Evolutionary conservation across 2,329 filamentous ascomycete species (phyloP), one percentile per base, ranked within the genome.

Genomic region (Cercospora zeina): DNA sequence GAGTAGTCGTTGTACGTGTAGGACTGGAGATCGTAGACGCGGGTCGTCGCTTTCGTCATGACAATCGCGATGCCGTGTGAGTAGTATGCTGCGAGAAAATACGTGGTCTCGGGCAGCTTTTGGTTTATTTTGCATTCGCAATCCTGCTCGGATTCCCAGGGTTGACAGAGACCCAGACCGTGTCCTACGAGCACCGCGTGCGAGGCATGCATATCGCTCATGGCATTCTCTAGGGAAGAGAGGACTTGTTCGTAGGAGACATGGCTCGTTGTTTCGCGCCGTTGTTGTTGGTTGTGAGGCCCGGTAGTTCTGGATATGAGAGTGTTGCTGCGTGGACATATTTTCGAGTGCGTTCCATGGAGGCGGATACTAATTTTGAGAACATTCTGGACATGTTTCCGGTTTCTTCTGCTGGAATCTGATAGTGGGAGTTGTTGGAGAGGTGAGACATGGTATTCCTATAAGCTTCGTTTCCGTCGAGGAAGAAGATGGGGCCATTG

Each of bases 91-190:
- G 16, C 50, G 1, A 54, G 30, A 54, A 54, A 30, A 54, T 54
- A 54, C 14, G 50, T 54, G 7, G 33, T 30, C 11, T 16, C 34
- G 16, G 31, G 50, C 16, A 54, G 31, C 11, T 54, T 21, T 19
- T 54, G 50, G 50, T 54, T 6, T 33, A 10, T 54, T 21, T 31
- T 30, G 16, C 50, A 54, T 14, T 24, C 31, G 31, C 31, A 54
- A 14, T 54, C 50, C 31, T 54, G 14, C 21, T 54, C 50, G 30
- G 27, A 16, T 33, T 7, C 14, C 30, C 50, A 58, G 7, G 55
- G 55, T 36, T 58, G 55, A 50, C 55, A 58, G 31, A 58, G 55
- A 4, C 56, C 56, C 3, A 58, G 45, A 51, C 56, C 56, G 19
- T 51, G 56, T 21, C 56, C 55, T 49, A 39, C 55, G 16, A 54